phyloP scores from a whole-genome alignment of 192 early-diverging fungal genomes.

The Coemansia sp. region DNA sequence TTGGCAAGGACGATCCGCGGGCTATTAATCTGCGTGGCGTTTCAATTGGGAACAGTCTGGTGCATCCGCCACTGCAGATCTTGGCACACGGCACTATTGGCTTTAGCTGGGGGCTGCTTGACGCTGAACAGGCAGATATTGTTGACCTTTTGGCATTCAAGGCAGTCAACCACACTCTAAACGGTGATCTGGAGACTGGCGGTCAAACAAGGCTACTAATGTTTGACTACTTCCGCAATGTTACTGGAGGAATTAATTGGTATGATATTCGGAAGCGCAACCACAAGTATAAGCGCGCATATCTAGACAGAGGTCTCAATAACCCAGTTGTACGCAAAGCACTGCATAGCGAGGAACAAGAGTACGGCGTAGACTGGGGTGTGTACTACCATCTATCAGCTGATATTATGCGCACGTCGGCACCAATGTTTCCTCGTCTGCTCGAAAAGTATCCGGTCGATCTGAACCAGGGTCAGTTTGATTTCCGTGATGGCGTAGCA shows the following conservation, averaged over 20 bases:
- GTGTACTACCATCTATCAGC: conserved; percentile 52
- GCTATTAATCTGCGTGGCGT: conserved; percentile 57
- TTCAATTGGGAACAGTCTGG: conserved; percentile 53
- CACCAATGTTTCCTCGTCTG: conserved; percentile 56
- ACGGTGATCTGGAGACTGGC: conserved; percentile 54
- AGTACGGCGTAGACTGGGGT: conserved; percentile 53
- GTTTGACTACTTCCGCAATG: conserved; percentile 66
- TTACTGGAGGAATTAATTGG: conserved; percentile 68
- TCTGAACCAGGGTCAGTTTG: conserved; percentile 78
- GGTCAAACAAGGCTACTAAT: conserved; percentile 50
- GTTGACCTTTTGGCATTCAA: conserved; percentile 51
- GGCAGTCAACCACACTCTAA: conserved; percentile 34
- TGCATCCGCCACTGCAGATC: conserved; percentile 49
- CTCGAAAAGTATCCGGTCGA: conserved; percentile 59
- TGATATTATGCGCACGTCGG: conserved; percentile 68
- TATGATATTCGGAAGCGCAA: conserved; percentile 73
- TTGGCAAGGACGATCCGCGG: conserved; percentile 11
- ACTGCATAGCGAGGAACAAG: conserved; percentile 57
- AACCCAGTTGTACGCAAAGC: conserved; percentile 53
- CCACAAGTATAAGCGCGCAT: conserved; percentile 60
- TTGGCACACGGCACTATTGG: conserved; percentile 43
- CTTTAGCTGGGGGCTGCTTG: conserved; percentile 42
- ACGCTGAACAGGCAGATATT: conserved; percentile 32
- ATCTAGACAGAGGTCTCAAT: conserved; percentile 63
- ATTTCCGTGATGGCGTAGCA: conserved; percentile 75